Conservation (phyloP, 495 filamentous ascomycete species). For the Durotheca rogersii region DNA sequence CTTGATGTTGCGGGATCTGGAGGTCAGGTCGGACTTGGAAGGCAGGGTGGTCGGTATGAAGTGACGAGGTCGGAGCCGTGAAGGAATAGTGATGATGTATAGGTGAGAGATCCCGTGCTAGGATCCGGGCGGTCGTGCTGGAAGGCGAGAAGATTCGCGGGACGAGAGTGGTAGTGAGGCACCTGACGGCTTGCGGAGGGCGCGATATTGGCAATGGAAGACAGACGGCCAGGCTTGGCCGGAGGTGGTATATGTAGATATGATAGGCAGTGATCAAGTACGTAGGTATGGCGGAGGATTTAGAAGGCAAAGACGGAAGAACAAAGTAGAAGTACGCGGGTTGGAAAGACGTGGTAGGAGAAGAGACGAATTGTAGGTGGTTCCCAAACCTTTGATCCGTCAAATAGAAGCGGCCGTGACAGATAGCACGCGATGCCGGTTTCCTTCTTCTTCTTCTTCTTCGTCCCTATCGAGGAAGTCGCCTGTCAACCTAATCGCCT, state of each 20-base stretch:
- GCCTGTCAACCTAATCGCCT: neutral
- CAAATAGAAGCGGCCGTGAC: conserved; percentile 9
- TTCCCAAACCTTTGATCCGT: conserved; percentile 39
- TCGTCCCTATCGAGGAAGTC: neutral
- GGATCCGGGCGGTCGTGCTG: conserved; percentile 21
- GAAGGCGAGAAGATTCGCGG: conserved; percentile 10
- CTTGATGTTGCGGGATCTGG: conserved; percentile 33
- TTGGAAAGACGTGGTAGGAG: conserved; percentile 32
- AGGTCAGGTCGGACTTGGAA: conserved; percentile 35
- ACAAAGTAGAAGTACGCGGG: conserved; percentile 10
- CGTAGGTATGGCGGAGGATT: conserved; percentile 20
- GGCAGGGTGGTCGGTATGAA: conserved; percentile 32
- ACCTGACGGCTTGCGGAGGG: conserved; percentile 26
- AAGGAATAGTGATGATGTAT: conserved; percentile 28
- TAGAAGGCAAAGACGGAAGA: conserved; percentile 15
- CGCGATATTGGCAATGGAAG: conserved; percentile 16
- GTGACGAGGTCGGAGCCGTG: conserved; percentile 24
- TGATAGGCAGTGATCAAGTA: conserved; percentile 19
- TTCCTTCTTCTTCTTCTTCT: neutral
- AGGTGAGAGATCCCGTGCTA: conserved; percentile 23
- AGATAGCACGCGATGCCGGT: neutral
- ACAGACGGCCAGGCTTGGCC: conserved; percentile 19
- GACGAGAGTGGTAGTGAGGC: conserved; percentile 22
- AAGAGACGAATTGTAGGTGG: conserved; percentile 31
- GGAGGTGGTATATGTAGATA: conserved; percentile 15